These are phyloP conservation scores for Gnaphalium uliginosum DNA, from an alignment of 129 eudicot species.

Conservation along the genomic window DNA sequence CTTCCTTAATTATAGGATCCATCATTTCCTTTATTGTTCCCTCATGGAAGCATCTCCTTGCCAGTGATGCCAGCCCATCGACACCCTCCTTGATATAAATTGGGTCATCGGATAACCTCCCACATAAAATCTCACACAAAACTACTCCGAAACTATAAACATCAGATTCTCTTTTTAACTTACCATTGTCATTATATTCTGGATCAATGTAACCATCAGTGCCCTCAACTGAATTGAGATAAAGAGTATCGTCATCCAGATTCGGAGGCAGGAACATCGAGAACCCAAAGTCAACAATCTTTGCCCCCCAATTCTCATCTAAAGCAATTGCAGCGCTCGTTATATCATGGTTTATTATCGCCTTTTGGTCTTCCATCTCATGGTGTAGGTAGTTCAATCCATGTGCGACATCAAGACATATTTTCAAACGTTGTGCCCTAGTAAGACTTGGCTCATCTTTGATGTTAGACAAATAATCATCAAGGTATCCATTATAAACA, in stretches of 20 bases:
- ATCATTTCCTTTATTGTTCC: background rate
- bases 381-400: no score
- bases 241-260: background rate
- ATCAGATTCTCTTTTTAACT: background rate
- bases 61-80: background rate
- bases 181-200: background rate
- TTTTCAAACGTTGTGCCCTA: no score
- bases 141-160: background rate
- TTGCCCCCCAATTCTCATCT: background rate
- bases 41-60: background rate
- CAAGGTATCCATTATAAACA: no score
- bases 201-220: background rate
- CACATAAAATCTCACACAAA: background rate
- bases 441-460: no score
- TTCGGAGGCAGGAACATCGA: background rate
- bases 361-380: background rate
- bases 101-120: background rate
- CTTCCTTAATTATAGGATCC: background rate
- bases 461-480: no score
- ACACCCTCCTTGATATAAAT: background rate
- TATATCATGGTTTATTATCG: conserved; percentile 33
- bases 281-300: background rate
- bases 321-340: background rate
- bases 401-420: no score
- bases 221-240: background rate